A percentile compares a stretch with the other conserved stretches of the same genome.
phyloP scores from a whole-genome alignment of 2,329 filamentous ascomycete genomes.

The Aureobasidium sp. region DNA sequence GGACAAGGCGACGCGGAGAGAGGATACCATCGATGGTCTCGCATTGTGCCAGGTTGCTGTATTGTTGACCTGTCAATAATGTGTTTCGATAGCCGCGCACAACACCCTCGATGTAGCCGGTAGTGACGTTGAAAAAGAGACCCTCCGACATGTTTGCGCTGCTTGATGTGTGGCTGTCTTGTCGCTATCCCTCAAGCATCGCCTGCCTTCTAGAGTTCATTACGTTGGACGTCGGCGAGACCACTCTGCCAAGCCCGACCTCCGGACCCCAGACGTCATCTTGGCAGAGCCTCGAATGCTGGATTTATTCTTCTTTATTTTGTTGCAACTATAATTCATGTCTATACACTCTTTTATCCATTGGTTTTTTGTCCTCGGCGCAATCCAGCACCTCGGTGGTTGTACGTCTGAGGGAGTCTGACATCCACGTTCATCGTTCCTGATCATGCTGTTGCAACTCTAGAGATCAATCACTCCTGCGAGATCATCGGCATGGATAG shows the following conservation, averaged over 20 bases:
- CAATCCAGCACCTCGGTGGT: too few relatives aligned
- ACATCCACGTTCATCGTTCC: neutral
- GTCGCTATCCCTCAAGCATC: neutral
- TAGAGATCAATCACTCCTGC: neutral
- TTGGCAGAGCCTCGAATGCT: neutral
- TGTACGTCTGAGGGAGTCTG: neutral
- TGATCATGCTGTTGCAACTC: neutral
- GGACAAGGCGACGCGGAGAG: conserved; percentile 4
- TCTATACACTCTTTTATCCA: neutral
- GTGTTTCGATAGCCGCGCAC: conserved; percentile 94
- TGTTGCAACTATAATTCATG: neutral
- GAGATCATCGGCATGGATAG: neutral
- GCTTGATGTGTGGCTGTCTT: neutral
- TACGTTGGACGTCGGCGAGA: neutral
- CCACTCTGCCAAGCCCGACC: conserved; percentile 1
- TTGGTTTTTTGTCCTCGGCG: too few relatives aligned
- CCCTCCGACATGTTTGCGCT: conserved; percentile 35
- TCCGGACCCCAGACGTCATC: conserved; percentile 3
- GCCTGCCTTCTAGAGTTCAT: conserved; percentile 1
- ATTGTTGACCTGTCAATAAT: conserved; percentile 82
- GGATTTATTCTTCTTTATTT: neutral
- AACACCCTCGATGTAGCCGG: conserved; percentile 92
- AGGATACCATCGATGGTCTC: conserved; percentile 77
- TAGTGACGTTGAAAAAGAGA: conserved; percentile 40
- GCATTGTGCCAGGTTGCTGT: conserved; percentile 94